Evolutionary conservation across 768 basidiomycete species (phyloP), one percentile per base, ranked within the genome.

Genomic region (Termitomyces sp.): DNA sequence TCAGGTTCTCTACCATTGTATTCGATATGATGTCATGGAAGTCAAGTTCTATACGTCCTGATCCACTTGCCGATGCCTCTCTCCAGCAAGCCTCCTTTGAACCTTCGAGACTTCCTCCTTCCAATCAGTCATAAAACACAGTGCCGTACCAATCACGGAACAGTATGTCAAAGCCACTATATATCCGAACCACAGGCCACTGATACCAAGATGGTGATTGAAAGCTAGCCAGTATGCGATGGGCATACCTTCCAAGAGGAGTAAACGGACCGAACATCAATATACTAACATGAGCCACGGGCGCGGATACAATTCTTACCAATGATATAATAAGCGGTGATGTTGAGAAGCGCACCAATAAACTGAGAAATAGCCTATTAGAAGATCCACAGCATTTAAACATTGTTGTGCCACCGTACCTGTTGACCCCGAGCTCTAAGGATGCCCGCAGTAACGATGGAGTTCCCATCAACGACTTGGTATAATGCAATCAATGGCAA

Each of bases 171-270:
- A 68, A 9, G 82, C 75, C 1, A 72, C 56, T 1, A 81, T 84
- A 50, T 87, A 69, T 28, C 88, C 88, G 32, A 82, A 71, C 88
- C 88, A 90, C 20, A 90, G 74, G 2, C 88, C 88, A 8, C 68
- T 64, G 7, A 90, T 74, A 0, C 70, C 79, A 61, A 76, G 73
- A 28, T 70, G 43, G 8, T 60, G 59, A 54, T 70, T 68, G 69
- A 87, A 85, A 14, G 83, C 71, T 5, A 88, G 78, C 66, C 76
- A 82, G 55, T 86, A 65, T 18, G 84, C 87, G 44, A 83, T 70
- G 0, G 87, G 86, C n/a, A 88, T 79, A 24, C 86, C 84, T 76
- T 45, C 11, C 16, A 16, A 35, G 8, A 26, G n/a, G n/a, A n/a
- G n/a, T n/a, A n/a, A n/a, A 47, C 7, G 24, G 36, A 24, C 14